Percentiles rank a stretch among this genome's conserved stretches.
Conservation (phyloP, 257 asterid genomes). For the Plantago elongata region DNA sequence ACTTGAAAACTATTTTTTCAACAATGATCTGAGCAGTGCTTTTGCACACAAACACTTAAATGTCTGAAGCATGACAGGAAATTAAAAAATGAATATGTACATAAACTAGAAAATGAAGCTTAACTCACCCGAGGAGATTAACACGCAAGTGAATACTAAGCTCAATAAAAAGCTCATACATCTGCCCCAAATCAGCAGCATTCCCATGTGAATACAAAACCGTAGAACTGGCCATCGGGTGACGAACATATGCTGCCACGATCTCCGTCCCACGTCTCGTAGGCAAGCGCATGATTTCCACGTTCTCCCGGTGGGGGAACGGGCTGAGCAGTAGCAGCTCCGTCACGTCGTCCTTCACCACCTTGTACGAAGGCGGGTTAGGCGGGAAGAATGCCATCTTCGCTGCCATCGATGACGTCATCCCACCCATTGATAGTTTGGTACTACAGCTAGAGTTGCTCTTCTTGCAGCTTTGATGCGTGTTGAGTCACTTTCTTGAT, state of each 20-base stretch:
- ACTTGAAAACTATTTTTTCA: too few relatives aligned
- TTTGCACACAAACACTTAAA: too few relatives aligned
- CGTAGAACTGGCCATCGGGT: constrained; percentile 88
- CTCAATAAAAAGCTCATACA: constrained; percentile 90
- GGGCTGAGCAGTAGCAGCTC: constrained; percentile 77
- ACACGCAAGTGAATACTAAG: constrained; percentile 86
- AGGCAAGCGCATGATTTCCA: constrained; percentile 71
- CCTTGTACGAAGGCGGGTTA: constrained; percentile 82
- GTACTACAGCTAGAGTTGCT: too few relatives aligned
- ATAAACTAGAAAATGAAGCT: too few relatives aligned
- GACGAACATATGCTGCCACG: constrained; percentile 76
- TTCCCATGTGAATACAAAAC: constrained; percentile 89
- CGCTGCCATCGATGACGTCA: constrained; percentile 99
- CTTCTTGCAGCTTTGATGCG: too few relatives aligned
- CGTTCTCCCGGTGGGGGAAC: constrained; percentile 87
- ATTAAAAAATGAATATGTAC: too few relatives aligned
- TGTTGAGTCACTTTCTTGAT: not conserved
- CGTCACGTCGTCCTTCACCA: constrained; percentile 68
- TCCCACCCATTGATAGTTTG: constrained; percentile 61
- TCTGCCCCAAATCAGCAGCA: constrained; percentile 98
- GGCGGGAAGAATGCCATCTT: constrained; percentile 97
- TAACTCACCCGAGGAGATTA: constrained; percentile 79
- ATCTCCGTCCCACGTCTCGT: constrained; percentile 85
- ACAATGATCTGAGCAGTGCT: too few relatives aligned
- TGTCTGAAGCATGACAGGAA: too few relatives aligned